Evolutionary conservation across 345 rosid species (phyloP), one percentile per base, ranked within the genome.

Genomic region (Salix dunnii): DNA sequence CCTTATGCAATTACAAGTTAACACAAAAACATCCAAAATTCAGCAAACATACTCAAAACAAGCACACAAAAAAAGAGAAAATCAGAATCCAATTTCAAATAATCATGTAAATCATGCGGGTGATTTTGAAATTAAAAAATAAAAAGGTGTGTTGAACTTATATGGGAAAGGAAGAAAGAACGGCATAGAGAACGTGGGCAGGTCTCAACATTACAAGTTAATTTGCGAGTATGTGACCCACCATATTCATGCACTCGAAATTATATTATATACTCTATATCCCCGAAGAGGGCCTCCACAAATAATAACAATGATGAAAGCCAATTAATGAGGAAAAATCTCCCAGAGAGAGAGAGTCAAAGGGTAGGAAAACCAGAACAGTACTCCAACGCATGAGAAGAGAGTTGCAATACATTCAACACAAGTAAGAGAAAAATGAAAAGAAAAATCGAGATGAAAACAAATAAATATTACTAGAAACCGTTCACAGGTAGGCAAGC

Each of bases 251-350:
- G 73, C 80, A 40, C 30, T 77, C 43, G 13, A 69, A 13, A 60
- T 63, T 2, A 55, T 20, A 55, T n/a, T 68, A 16, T 48, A 63
- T 63, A 77, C 70, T 61, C 21, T 23, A 72, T 58, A 67, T 60
- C 69, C 79, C 66, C 21, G 70, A 80, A 78, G 77, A 78, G 43
- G 79, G 71, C 74, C 66, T 71, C 75, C 71, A 72, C 72, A 77
- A 76, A 63, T 76, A 55, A 76, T n/a, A n/a, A 55, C 27, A 55
- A 8, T 10, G 8, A 55, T 55, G 62, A 40, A 58, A 63, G 48
- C 28, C 40, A 66, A 72, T 31, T 17, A 18, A 46, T 55, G 62
- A 31, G 40, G 65, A 63, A 67, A 51, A 20, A 23, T 33, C 31
- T 53, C 7, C 25, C 60, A 35, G 72, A 53, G 14, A 76, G 36